Percentiles rank a stretch among this genome's conserved stretches.
Conservation (phyloP, 495 filamentous ascomycete genomes). For the Podospora pseudopauciseta region DNA sequence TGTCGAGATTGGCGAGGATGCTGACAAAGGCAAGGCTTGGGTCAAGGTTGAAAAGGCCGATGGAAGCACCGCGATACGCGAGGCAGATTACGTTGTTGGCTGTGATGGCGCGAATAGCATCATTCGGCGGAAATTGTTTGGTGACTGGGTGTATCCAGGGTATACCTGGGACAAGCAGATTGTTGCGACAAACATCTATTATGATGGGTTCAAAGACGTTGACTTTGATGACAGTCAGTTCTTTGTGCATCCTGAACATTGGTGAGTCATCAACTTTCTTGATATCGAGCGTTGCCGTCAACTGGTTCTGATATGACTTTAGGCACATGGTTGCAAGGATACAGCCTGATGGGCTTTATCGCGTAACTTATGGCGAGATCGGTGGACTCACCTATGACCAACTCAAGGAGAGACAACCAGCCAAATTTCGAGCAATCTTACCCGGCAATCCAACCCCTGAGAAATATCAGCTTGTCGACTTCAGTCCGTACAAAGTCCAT, state of each 20-base stretch:
- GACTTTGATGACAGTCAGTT: conserved; percentile 56
- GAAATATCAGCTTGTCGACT: conserved; percentile 53
- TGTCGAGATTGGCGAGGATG: conserved; percentile 40
- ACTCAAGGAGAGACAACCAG: conserved; percentile 50
- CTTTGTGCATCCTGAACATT: conserved; percentile 56
- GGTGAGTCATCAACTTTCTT: conserved; percentile 33
- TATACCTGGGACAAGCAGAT: conserved; percentile 58
- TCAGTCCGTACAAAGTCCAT: conserved; percentile 59
- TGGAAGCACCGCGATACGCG: conserved; percentile 17
- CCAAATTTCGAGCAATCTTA: conserved; percentile 52
- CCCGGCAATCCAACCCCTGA: conserved; percentile 56
- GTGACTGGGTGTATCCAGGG: conserved; percentile 49
- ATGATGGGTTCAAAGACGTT: conserved; percentile 50
- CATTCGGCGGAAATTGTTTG: conserved; percentile 53
- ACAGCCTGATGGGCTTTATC: conserved; percentile 55
- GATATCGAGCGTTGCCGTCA: neutral
- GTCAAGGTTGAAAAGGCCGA: conserved; percentile 39
- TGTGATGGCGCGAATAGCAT: conserved; percentile 59
- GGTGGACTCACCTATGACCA: conserved; percentile 51
- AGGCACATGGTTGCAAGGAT: conserved; percentile 56
- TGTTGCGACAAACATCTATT: conserved; percentile 63
- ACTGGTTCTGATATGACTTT: neutral
- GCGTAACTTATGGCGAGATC: conserved; percentile 57
- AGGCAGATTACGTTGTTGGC: conserved; percentile 48
- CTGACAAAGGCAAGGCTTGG: conserved; percentile 37